phyloP scores from a whole-genome alignment of 2,329 filamentous ascomycete species.

The Xylariaceae sp. region DNA sequence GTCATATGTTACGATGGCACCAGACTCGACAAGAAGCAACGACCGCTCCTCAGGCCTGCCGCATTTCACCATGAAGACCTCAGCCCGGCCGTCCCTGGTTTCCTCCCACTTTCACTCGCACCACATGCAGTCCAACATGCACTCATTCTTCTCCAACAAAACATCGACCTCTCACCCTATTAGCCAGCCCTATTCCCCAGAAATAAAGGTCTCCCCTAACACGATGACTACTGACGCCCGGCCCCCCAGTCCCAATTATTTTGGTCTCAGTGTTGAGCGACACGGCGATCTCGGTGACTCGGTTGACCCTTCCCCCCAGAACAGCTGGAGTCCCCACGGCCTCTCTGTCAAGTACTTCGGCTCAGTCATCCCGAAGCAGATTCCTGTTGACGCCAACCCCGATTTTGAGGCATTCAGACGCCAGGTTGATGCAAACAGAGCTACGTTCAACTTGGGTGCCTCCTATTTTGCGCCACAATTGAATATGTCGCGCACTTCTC shows the following conservation, averaged over 20 bases:
- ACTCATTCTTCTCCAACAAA: constrained; percentile 38
- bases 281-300: constrained; percentile 58
- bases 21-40: constrained; percentile 28
- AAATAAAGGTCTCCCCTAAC: constrained; percentile 38
- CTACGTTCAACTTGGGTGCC: constrained; percentile 45
- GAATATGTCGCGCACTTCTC: constrained; percentile 37
- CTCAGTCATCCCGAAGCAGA: constrained; percentile 60
- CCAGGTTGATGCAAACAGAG: constrained; percentile 61
- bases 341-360: constrained; percentile 67
- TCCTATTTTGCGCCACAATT: constrained; percentile 40
- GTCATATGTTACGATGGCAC: constrained; percentile 28
- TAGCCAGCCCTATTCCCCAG: constrained; percentile 49
- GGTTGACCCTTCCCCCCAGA: constrained; percentile 52
- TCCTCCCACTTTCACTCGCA: constrained; percentile 29
- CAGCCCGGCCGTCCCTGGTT: constrained; percentile 28
- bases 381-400: constrained; percentile 69
- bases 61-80: constrained; percentile 35
- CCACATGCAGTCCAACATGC: constrained; percentile 39
- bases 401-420: constrained; percentile 76
- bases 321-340: constrained; percentile 69
- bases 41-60: constrained; percentile 26
- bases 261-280: constrained; percentile 66
- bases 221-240: constrained; percentile 33
- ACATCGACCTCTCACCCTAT: constrained; percentile 50
- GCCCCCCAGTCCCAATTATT: constrained; percentile 76